Evolutionary conservation across 495 filamentous ascomycete genomes (phyloP), one percentile per base, ranked within the genome.

Genomic region (Penicillium manginii): DNA sequence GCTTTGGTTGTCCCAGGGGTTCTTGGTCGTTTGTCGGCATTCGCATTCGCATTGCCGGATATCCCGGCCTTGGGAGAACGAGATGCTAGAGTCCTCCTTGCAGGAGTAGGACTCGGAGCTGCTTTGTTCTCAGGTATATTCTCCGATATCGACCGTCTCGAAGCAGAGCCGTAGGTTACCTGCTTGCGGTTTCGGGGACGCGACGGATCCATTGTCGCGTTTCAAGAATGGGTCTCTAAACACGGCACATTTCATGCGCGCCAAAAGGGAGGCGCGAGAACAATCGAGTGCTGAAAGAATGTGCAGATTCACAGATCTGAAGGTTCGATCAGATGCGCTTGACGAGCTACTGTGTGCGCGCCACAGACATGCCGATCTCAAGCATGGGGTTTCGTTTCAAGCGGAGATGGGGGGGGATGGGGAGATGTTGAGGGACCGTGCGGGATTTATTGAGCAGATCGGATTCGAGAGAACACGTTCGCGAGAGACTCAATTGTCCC

Each of bases 161-260:
- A 59, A 11, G 73, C 54, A 54, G 77, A 80, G 35, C 81, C 81
- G 63, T 84, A 84, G 1, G 81, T 84, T 23, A 73, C 67, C 32
- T 70, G 66, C 59, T 76, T 78, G 51, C 79, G 81, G 59, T 67
- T 72, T 21, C 64, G 65, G 37, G 58, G 53, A 12, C 53, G 59
- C 29, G 65, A 54, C n/a, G 52, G 32, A 9, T 61, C 59, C 69
- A 72, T 72, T 37, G 54, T 66, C 26, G 52, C 33, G 55, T 49
- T 55, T 58, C 21, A 42, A 37, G 10, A 32, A 4, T 22, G 21
- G 32, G 22, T n/a, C 42, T 49, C 29, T 23, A 45, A 45, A 31
- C 14, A 17, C 15, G 33, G 47, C 33, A 26, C 61, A 60, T 42
- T 51, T 48, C 56, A 57, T 50, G 57, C 42, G 15, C 4, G 22